Evolutionary conservation across 495 filamentous ascomycete species (phyloP).

Genomic region (Tuber calosporum): DNA sequence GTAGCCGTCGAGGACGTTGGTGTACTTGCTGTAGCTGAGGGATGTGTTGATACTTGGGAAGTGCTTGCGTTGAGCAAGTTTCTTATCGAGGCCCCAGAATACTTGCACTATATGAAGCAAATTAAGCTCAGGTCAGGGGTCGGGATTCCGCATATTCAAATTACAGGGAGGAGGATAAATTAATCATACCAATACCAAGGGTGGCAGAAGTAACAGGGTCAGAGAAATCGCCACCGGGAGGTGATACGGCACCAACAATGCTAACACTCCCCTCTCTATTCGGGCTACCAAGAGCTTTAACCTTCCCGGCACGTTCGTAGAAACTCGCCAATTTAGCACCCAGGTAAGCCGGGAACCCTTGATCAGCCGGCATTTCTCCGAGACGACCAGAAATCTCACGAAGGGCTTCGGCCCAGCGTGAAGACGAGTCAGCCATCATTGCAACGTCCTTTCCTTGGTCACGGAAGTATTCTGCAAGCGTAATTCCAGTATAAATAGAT

Average conservation of each 20-base stretch:
- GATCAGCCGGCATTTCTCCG: slow-evolving; percentile 98
- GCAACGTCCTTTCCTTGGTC: slow-evolving; percentile 96
- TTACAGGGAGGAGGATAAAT: not conserved
- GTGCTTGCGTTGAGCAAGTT: slow-evolving; percentile 96
- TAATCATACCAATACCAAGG: slow-evolving; percentile 60
- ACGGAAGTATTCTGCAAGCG: slow-evolving; percentile 95
- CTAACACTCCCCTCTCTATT: slow-evolving; percentile 83
- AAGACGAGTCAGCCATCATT: slow-evolving; percentile 99
- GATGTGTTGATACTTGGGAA: slow-evolving; percentile 98
- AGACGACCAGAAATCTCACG: slow-evolving; percentile 98
- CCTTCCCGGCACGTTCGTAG: slow-evolving; percentile 95
- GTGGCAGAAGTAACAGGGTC: slow-evolving; percentile 94
- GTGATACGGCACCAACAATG: slow-evolving; percentile 95
- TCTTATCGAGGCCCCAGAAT: slow-evolving; percentile 99
- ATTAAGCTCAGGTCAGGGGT: not conserved
- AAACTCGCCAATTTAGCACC: slow-evolving; percentile 95
- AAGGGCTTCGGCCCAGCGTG: slow-evolving; percentile 95
- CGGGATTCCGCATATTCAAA: not conserved
- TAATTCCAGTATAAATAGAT: slow-evolving; percentile 98
- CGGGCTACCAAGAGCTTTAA: slow-evolving; percentile 76
- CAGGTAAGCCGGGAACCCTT: slow-evolving; percentile 97
- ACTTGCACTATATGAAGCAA: slow-evolving; percentile 64
- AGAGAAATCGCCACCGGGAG: slow-evolving; percentile 97
- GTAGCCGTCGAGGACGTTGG: slow-evolving; percentile 72
- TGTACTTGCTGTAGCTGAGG: slow-evolving; percentile 96